A percentile compares a stretch with the other conserved stretches of the same genome.
phyloP scores from a whole-genome alignment of 108 stramenopile species.

The Cyclotella sp. region DNA sequence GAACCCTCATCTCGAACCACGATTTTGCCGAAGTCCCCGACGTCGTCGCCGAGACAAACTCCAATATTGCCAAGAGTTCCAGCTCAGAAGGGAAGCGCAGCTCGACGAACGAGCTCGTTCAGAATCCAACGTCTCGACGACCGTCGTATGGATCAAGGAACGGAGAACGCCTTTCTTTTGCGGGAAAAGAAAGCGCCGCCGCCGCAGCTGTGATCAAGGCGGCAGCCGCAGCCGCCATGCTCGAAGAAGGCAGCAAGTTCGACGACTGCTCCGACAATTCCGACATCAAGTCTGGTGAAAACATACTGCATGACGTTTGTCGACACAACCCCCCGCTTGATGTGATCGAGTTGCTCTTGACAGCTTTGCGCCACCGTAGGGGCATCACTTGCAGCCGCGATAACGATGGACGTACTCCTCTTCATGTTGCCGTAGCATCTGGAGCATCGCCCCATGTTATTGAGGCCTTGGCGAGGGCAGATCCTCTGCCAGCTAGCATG shows the following conservation, averaged over 20 bases:
- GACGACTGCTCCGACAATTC: slow-evolving; percentile 6
- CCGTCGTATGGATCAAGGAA: slow-evolving; percentile 41
- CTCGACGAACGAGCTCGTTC: not conserved
- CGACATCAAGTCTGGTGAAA: slow-evolving; percentile 17
- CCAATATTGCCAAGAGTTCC: not conserved
- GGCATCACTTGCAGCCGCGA: slow-evolving; percentile 34
- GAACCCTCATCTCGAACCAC: slow-evolving; percentile 28
- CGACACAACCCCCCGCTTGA: slow-evolving; percentile 36
- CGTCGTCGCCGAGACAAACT: not conserved
- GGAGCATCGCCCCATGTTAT: slow-evolving; percentile 28
- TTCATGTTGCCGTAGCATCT: slow-evolving; percentile 49
- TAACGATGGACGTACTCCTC: slow-evolving; percentile 25
- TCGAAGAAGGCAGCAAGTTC: slow-evolving; percentile 12
- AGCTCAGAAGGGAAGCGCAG: slow-evolving; percentile 2
- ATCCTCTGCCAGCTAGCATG: slow-evolving; percentile 37
- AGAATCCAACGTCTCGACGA: not conserved
- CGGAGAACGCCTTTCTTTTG: slow-evolving; percentile 38
- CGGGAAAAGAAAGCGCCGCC: slow-evolving; percentile 32
- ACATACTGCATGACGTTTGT: slow-evolving; percentile 43
- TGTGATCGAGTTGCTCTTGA: slow-evolving; percentile 35
- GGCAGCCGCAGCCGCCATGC: slow-evolving; percentile 14
- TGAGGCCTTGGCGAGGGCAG: slow-evolving; percentile 32
- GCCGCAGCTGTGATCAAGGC: slow-evolving; percentile 39
- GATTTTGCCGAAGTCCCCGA: slow-evolving; percentile 41
- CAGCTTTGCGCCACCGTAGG: slow-evolving; percentile 18